A percentile compares a stretch with the other conserved stretches of the same genome.
Evolutionary conservation across 768 basidiomycete species (phyloP).

Genomic region (Kwoniella europaea): DNA sequence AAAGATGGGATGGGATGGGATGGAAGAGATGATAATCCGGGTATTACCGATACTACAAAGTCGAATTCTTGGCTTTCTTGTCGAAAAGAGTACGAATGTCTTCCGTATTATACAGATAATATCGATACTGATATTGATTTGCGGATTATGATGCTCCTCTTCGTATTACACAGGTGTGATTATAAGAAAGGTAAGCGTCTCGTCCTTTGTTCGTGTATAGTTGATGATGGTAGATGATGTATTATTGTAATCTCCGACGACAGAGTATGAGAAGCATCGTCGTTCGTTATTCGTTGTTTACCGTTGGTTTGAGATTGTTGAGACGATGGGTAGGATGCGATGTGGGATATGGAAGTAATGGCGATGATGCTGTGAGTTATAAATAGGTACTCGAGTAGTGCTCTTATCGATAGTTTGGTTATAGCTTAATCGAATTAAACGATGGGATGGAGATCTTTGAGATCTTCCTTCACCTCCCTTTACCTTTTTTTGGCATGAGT

Average conservation of each 20-base stretch:
- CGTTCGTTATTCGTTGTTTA: neutral
- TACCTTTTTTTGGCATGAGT: neutral
- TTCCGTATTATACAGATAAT: neutral
- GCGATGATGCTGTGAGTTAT: neutral
- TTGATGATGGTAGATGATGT: neutral
- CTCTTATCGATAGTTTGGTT: neutral
- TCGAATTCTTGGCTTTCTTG: too few relatives aligned
- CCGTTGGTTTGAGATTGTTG: neutral
- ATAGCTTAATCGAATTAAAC: neutral
- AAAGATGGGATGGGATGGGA: too few relatives aligned
- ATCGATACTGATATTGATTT: too few relatives aligned
- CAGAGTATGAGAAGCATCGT: neutral
- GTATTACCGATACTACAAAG: too few relatives aligned
- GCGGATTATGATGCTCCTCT: too few relatives aligned
- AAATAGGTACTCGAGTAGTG: too few relatives aligned
- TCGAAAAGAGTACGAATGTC: too few relatives aligned
- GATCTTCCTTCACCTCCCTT: too few relatives aligned
- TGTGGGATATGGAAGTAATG: neutral
- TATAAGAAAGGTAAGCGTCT: neutral
- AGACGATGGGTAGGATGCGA: neutral
- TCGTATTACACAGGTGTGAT: neutral
- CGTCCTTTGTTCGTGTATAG: neutral
- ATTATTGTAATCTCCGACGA: neutral
- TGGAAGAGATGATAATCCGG: too few relatives aligned
- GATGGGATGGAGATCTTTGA: neutral